Base-by-base conservation (phyloP, 192 early-diverging fungal genomes). In the Backusella liffmaniae region DNA sequence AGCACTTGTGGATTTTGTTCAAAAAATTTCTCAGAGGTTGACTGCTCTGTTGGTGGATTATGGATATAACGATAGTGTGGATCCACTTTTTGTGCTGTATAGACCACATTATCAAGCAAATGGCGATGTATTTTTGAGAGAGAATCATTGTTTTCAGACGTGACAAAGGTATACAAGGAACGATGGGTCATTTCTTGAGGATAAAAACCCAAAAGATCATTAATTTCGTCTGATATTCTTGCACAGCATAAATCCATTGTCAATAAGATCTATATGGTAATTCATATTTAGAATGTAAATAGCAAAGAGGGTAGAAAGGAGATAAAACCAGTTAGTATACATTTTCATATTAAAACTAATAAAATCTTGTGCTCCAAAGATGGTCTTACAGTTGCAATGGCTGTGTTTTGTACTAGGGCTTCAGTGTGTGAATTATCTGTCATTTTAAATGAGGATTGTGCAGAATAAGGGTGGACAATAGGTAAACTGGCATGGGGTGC, bases 181-280 rank as follows among this genome's bases (percentile, higher is more conserved):
- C 84, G 82, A 76, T 88, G 82, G 7, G 82, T 73, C 44, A 88
- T 78, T 65, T 88, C 85, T 49, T 80, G 78, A 6, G 87, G 84
- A 66, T 88, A 86, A 68, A 83, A 88, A 23, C 84, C 87, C 76
- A 84, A 77, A n/a, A 85, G 70, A 8, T 74, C 82, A 35, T 81
- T 75, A 0, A 80, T 83, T 53, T 88, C 87, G 73, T 88, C 85
- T 18, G 85, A 86, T 36, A 85, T 82, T 51, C 82, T 78, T 4
- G 87, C 85, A 42, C 85, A 88, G 46, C 83, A 74, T 49, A 83
- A 66, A 42, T 82, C 79, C 81, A 84, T 83, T 16, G 87, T 83
- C 21, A 88, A 72, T 72, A 86, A 86, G 42, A 69, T 51, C 74
- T 76, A 23, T 39, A 30, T 39, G 37, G 10, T 39, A 12, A 39